Conservation (phyloP, 1,139 yeast genomes). For the Entelexis paramagnoliae region DNA sequence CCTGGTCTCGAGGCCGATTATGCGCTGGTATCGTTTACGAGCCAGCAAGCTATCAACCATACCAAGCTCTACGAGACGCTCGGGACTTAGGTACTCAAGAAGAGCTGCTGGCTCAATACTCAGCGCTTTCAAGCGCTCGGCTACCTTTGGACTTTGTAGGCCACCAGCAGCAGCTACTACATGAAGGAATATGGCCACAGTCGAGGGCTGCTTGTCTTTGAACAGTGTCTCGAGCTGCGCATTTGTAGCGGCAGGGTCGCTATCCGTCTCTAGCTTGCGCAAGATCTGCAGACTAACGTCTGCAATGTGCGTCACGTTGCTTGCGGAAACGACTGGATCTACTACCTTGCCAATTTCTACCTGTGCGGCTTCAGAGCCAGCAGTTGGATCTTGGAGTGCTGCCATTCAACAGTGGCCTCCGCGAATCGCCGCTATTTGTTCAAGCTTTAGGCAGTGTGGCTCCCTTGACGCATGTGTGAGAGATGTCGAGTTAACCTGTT, state of each 20-base stretch:
- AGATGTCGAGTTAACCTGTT: no score
- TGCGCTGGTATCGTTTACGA: conserved; percentile 27
- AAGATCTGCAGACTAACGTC: not conserved
- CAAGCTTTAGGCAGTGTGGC: no score
- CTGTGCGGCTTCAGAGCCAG: not conserved
- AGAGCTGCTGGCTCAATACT: conserved; percentile 3
- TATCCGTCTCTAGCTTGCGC: not conserved
- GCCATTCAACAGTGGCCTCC: not conserved
- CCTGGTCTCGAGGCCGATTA: conserved; percentile 40
- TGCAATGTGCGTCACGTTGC: not conserved
- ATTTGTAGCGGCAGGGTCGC: not conserved
- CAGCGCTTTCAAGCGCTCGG: not conserved
- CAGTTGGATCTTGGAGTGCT: not conserved
- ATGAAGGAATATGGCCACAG: conserved; percentile 6
- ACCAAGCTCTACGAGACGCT: not conserved
- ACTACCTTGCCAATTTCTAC: not conserved
- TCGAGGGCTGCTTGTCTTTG: not conserved
- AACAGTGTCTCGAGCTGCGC: not conserved
- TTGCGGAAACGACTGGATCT: not conserved
- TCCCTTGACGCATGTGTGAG: no score
- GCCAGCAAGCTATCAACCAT: conserved; percentile 2
- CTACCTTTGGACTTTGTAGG: not conserved
- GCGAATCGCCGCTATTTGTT: not conserved
- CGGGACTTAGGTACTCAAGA: conserved; percentile 4
- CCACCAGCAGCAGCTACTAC: conserved; percentile 1